Evolutionary conservation across 495 filamentous ascomycete genomes (phyloP), one percentile per base, ranked within the genome.

Genomic region (Penicillium paradoxum): DNA sequence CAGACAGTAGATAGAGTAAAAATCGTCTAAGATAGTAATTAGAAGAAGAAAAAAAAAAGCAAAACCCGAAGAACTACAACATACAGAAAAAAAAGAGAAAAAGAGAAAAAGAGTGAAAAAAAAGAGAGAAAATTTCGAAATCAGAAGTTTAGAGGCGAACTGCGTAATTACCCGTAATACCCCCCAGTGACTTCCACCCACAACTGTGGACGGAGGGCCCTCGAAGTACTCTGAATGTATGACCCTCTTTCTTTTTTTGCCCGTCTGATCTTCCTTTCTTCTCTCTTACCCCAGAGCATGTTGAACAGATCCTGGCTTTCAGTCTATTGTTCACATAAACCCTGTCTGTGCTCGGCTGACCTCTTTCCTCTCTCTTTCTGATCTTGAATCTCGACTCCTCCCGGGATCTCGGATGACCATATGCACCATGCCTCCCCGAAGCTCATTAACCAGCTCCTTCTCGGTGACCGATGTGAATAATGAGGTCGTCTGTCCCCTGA

Each of bases 401-500:
- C n/a, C 25, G n/a, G 40, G 24, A 30, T 45, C 32, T 55, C 45
- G 43, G 29, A 48, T 48, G 45, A 33, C 38, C 69, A 72, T 76
- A 76, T 72, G 72, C 68, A 76, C 73, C 71, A 86, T 95, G 91
- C 91, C 91, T 73, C 90, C 89, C 56, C 83, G 88, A 81, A 85
- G 85, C 56, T 87, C 89, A 49, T 78, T 95, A 66, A 91, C 88
- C 52, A 86, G 86, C 69, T 95, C 90, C 49, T 96, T 96, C 67
- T 92, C 91, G 57, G 87, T 95, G 63, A 86, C 88, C 55, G 90
- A 95, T 76, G 83, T 85, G 68, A 90, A 86, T 67, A 95, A 95
- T 71, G 93, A 97, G 71, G 92, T 98, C 58, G 90, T 97, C 54
- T 98, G 93, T 78, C 93, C 93, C 55, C 75, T 98, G 76, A 85